Base-by-base conservation (phyloP, 2,329 filamentous ascomycete genomes). In the Parastagonospora avenae region DNA sequence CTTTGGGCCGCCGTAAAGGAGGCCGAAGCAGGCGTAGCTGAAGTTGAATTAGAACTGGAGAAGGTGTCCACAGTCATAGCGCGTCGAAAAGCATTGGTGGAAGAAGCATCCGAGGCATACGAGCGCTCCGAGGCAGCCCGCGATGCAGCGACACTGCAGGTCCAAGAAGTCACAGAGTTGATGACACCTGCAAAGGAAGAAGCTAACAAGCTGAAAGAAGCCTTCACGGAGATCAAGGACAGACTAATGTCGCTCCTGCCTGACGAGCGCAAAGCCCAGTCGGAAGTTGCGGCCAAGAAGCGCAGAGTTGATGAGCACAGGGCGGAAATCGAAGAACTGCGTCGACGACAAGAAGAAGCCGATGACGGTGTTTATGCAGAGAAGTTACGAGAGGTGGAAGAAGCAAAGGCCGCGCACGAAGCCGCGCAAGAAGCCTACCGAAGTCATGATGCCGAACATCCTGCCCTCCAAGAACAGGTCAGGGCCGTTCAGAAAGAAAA, bases 1-100 rank as follows among this genome's bases (percentile, higher is more conserved):
- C 87, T 89, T n/a, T 99, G 94, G 94, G 84, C 86, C 19, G 90
- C 95, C 66, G 92, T 97, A 1, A 83, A 86, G 42, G 86, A 91
- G 48, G 82, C 90, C 70, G 93, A 97, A 72, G 76, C 72, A 31
- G 62, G 59, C 8, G 52, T 78, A 6, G 63, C 59, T 5, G 49
- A 64, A 6, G 60, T 59, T 4, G 58, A 72, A 2, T 35, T 47
- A 2, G 63, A 70, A 12, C 59, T 80, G 2, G 52, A 46, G 6
- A 41, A 55, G 31, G 65, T 73, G 1, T 73, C 79, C 8, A 73
- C 77, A 11, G 78, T 80, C 41, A 82, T 89, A 19, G 68, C 77
- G 12, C 74, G 77, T 27, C 71, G 74, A 14, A 77, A 80, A 55
- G 63, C 60, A 14, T 71, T 73, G 31, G 76, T 82, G n/a, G 75